Conservation (phyloP, 2,329 filamentous ascomycete species). For the Claviceps capensis region DNA sequence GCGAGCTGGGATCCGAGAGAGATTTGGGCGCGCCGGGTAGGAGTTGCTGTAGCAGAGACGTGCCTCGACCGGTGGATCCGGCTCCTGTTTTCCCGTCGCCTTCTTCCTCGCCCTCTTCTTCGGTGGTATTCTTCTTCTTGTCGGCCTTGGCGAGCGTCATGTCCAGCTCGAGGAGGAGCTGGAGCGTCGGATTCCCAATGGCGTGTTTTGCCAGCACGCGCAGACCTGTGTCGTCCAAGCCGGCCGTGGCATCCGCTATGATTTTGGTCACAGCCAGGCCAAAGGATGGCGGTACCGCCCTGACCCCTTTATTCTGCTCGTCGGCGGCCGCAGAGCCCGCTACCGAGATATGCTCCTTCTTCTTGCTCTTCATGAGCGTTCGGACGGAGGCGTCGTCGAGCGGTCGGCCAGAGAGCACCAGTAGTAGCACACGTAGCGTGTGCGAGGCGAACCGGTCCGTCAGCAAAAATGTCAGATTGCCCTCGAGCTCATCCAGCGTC, state of each 20-base stretch:
- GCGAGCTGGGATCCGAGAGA: slow-evolving; percentile 57
- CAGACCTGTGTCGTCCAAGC: slow-evolving; percentile 66
- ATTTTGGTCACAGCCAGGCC: slow-evolving; percentile 65
- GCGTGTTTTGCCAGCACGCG: slow-evolving; percentile 77
- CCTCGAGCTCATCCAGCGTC: slow-evolving; percentile 78
- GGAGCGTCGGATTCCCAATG: slow-evolving; percentile 84
- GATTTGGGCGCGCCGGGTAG: slow-evolving; percentile 62
- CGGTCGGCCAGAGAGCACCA: slow-evolving; percentile 74
- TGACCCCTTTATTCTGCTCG: slow-evolving; percentile 28
- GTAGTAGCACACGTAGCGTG: slow-evolving; percentile 68
- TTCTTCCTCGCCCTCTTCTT: neutral
- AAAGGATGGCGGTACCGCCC: slow-evolving; percentile 68
- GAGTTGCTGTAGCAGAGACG: slow-evolving; percentile 60
- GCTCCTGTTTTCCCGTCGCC: neutral
- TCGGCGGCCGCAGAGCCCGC: slow-evolving; percentile 36
- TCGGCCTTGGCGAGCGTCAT: slow-evolving; percentile 50
- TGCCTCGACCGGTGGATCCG: slow-evolving; percentile 3
- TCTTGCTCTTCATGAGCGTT: slow-evolving; percentile 76
- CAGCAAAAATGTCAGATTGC: slow-evolving; percentile 67
- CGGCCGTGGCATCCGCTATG: slow-evolving; percentile 59
- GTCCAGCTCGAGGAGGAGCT: slow-evolving; percentile 78
- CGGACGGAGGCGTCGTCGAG: slow-evolving; percentile 56
- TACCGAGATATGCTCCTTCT: slow-evolving; percentile 70
- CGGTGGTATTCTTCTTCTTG: neutral
- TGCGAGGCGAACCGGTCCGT: slow-evolving; percentile 87